These are phyloP conservation scores for Gloeostereum incarnatum DNA, from an alignment of 768 basidiomycete genomes.

Conservation along the genomic window DNA sequence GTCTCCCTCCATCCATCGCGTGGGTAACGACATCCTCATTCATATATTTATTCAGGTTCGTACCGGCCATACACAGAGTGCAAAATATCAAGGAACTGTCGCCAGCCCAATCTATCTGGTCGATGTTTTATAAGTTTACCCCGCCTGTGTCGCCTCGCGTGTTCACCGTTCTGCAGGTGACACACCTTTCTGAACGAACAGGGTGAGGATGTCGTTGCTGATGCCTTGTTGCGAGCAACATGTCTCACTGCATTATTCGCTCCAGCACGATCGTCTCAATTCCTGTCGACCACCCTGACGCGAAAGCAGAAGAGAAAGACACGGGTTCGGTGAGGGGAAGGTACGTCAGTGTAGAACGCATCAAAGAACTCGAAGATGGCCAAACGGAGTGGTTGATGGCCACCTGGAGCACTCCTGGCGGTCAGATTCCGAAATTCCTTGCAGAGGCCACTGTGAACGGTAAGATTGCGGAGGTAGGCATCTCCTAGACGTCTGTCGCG, in stretches of 20 bases:
- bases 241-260: neutral
- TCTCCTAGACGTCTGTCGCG: neutral
- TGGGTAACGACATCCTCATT: slow-evolving; percentile 2
- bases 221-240: neutral
- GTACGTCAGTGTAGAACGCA: slow-evolving; percentile 61
- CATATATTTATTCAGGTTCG: slow-evolving; percentile 38
- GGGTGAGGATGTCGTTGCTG: too few relatives aligned
- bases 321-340: slow-evolving; percentile 57
- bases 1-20: slow-evolving; percentile 10
- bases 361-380: slow-evolving; percentile 54
- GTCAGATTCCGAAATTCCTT: slow-evolving; percentile 56
- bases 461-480: slow-evolving; percentile 50
- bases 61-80: slow-evolving; percentile 55
- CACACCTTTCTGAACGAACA: slow-evolving; percentile 39
- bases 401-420: slow-evolving; percentile 64
- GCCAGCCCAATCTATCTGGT: slow-evolving; percentile 58
- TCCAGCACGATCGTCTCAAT: slow-evolving; percentile 48
- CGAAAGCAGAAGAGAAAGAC: slow-evolving; percentile 52
- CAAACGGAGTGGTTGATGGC: slow-evolving; percentile 76
- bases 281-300: slow-evolving; percentile 57
- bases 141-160: slow-evolving; percentile 65
- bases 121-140: slow-evolving; percentile 62
- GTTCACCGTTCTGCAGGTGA: slow-evolving; percentile 69
- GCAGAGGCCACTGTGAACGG: slow-evolving; percentile 52
- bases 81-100: slow-evolving; percentile 55